phyloP scores from a whole-genome alignment of 164 flowering plant species.

The Aristolochia californica region DNA sequence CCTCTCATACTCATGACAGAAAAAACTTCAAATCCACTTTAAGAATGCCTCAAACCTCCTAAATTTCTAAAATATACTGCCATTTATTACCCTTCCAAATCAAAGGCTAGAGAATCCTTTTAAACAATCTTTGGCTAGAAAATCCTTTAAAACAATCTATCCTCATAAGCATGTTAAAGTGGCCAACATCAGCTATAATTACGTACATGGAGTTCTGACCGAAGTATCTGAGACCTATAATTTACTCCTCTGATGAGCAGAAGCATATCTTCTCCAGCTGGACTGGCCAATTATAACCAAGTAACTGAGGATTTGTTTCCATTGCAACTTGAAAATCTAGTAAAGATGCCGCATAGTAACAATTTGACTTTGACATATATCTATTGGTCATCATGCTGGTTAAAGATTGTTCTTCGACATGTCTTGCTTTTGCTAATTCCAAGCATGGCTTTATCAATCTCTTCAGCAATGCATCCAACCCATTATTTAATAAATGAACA shows the following conservation, averaged over 20 bases:
- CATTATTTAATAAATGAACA: slow-evolving; percentile 54
- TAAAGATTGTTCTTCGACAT: slow-evolving; percentile 11
- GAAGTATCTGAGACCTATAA: slow-evolving; percentile 14
- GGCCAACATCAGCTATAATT: no score
- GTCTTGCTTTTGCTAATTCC: slow-evolving; percentile 40
- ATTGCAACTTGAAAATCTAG: slow-evolving; percentile 56
- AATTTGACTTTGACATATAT: slow-evolving; percentile 12
- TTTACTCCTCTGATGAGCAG: slow-evolving; percentile 20
- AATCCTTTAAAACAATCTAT: no score
- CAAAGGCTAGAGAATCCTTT: no score
- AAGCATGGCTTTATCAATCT: slow-evolving; percentile 62
- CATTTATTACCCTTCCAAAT: no score
- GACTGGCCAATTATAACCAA: slow-evolving; percentile 71
- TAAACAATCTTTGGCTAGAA: no score
- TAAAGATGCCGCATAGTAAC: slow-evolving; percentile 25
- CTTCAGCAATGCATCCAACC: slow-evolving; percentile 60
- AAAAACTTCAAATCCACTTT: no score
- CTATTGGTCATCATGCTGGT: slow-evolving; percentile 16
- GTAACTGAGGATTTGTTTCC: slow-evolving; percentile 60
- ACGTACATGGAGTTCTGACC: no score
- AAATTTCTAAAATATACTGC: no score
- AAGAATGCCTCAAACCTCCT: no score
- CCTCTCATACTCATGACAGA: no score
- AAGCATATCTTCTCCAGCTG: slow-evolving; percentile 56
- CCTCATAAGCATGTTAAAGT: no score